Percentiles rank a stretch among this genome's conserved stretches.
Conservation (phyloP, 768 basidiomycete genomes). For the Lactarius sanguifluus region DNA sequence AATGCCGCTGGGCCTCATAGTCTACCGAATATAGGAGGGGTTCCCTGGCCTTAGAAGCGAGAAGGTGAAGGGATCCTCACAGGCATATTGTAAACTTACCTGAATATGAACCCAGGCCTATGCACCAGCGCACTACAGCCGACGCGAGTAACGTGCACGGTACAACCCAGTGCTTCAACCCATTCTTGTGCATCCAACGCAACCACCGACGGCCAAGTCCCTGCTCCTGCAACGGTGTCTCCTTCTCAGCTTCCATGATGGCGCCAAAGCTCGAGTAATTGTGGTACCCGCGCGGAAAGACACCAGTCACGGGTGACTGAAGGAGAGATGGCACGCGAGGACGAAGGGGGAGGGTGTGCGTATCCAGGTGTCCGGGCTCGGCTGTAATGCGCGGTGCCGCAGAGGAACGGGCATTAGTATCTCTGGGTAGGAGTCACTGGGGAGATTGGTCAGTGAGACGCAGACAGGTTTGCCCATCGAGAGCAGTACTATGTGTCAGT, state of each 20-base stretch:
- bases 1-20: conserved; percentile 92
- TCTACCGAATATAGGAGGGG: conserved; percentile 88
- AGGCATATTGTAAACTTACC: conserved; percentile 49
- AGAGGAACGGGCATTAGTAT: conserved; percentile 20
- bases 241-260: conserved; percentile 41
- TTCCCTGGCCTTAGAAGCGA: conserved; percentile 56
- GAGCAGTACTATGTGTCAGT: conserved; percentile 16
- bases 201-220: conserved; percentile 64
- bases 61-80: not conserved
- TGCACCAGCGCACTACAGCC: conserved; percentile 60
- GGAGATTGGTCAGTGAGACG: not conserved
- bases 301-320: conserved; percentile 49
- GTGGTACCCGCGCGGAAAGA: conserved; percentile 60
- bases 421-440: conserved; percentile 18
- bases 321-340: conserved; percentile 13
- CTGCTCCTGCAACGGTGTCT: conserved; percentile 32
- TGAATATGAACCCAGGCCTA: conserved; percentile 79
- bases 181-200: conserved; percentile 76
- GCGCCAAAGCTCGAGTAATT: conserved; percentile 44
- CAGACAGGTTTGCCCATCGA: not conserved
- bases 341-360: conserved; percentile 23
- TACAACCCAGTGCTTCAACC: conserved; percentile 58
- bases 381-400: conserved; percentile 21
- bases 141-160: conserved; percentile 55
- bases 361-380: conserved; percentile 22